Evolutionary conservation across 2,329 filamentous ascomycete genomes (phyloP), one percentile per base, ranked within the genome.

Genomic region (Aureobasidium sp.): DNA sequence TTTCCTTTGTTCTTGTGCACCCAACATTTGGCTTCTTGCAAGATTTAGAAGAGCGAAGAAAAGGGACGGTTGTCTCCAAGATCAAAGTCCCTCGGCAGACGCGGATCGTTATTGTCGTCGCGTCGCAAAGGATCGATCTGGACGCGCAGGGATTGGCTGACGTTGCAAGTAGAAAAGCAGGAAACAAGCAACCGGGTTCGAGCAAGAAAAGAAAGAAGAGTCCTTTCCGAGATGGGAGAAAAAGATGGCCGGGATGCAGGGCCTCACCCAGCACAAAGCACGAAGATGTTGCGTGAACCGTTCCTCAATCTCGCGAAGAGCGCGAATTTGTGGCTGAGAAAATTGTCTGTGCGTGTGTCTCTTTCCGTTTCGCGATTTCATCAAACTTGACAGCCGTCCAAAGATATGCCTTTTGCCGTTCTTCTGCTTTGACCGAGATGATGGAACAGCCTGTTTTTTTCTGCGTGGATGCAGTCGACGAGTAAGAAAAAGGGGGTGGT

Each of bases 11-110:
- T 42, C 55, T 49, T 49, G 33, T 59, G 45, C 37, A 42, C 37
- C 23, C 55, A 59, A 59, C 55, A 59, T 59, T 50, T 59, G 55
- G 43, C 33, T 47, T 58, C 29, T 49, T 47, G 55, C 55, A 59
- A 59, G 55, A 38, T 57, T n/a, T 57, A 29, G 29, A 17, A 27
- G 29, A 37, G 19, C n/a, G 25, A 38, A 31, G 6, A 27, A 17
- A 35, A 15, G 17, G 9, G 42, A 42, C 37, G 37, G 51, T 40
- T 33, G 27, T 35, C 35, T 35, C 53, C 38, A 57, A 45, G 42
- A 47, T 17, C 21, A n/a, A 45, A 11, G 7, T 27, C 51, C 27
- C 53, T 29, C 38, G 29, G 53, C 27, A 43, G 29, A 31, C 53
- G 27, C 38, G 53, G 40, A 27, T 43, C 53, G 53, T 33, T 45